phyloP scores from a whole-genome alignment of 2,329 filamentous ascomycete species.

The Calycina herbarum region DNA sequence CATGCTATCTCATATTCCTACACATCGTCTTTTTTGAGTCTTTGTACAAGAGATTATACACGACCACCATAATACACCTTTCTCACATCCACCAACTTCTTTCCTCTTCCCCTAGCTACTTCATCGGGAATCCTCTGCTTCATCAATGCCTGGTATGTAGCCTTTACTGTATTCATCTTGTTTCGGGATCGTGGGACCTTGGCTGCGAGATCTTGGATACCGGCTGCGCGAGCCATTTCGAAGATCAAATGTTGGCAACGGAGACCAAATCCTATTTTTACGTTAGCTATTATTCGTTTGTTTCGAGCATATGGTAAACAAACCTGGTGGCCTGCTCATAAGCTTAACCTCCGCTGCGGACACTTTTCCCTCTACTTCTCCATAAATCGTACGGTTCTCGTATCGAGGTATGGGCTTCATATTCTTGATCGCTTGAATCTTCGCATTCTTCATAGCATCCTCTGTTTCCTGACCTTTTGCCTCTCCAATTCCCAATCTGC shows the following conservation, averaged over 20 bases:
- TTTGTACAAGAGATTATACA: slow-evolving; percentile 30
- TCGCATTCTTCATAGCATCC: slow-evolving; percentile 70
- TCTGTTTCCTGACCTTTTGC: slow-evolving; percentile 78
- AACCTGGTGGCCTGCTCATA: slow-evolving; percentile 84
- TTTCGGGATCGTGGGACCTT: slow-evolving; percentile 83
- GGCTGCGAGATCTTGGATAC: slow-evolving; percentile 84
- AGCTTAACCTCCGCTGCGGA: slow-evolving; percentile 85
- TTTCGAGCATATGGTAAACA: too few relatives aligned
- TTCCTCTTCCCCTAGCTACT: slow-evolving; percentile 83
- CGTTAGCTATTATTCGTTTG: too few relatives aligned
- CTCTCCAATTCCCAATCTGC: slow-evolving; percentile 83
- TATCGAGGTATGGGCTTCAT: slow-evolving; percentile 92
- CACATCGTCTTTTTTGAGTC: slow-evolving; percentile 39
- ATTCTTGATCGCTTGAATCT: slow-evolving; percentile 81
- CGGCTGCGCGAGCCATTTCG: slow-evolving; percentile 85
- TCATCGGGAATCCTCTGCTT: slow-evolving; percentile 86
- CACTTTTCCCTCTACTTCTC: slow-evolving; percentile 79
- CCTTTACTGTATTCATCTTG: slow-evolving; percentile 98
- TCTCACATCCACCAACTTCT: slow-evolving; percentile 92
- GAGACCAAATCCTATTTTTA: slow-evolving; percentile 96
- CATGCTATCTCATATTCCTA: slow-evolving; percentile 45
- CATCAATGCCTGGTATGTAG: slow-evolving; percentile 77
- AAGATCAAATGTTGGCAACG: slow-evolving; percentile 90
- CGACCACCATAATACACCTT: slow-evolving; percentile 93
- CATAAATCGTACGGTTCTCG: slow-evolving; percentile 89